Base-by-base conservation (phyloP, 1,284 basidiomycete genomes). In the Cutaneotrichosporon mucoides region DNA sequence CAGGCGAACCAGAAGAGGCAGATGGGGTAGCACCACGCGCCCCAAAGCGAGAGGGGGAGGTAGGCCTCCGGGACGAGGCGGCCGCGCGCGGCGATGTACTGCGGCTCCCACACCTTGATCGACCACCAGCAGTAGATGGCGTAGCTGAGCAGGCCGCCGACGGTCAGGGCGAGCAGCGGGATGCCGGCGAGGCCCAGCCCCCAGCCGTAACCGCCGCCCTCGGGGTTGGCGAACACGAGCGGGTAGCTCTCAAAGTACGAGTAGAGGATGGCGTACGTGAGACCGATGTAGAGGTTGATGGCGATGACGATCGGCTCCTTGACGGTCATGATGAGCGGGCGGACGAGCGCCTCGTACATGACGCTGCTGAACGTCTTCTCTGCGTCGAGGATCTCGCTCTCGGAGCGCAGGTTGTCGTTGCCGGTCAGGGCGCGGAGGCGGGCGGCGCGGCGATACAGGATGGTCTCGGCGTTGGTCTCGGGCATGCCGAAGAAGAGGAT, bases 401-500 rank as follows among this genome's bases (percentile, higher is more conserved):
- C 60, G 68, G 73, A 50, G 73, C 57, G 47, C 57, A 71, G 71
- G 70, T 76, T 48, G 62, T 82, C 4, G 68, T 73, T 59, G 81
- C 80, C 51, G 79, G 77, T 55, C 79, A 81, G 8, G 81, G 40
- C 37, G 13, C 62, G 77, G 16, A 90, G 79, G 4, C 62, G 68
- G 0, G 79, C 69, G 0, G 86, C 87, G 68, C 86, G 88, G 44
- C 79, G 74, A 53, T 84, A 82, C 8, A 89, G 79, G 3, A 89
- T 78, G 12, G 82, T 69, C 0, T 87, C 86, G 0, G 85, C 83
- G 64, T 78, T 88, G 0, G 87, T 88, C 80, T 90, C 88, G 69
- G 79, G 81, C 1, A 88, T 77, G 57, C 80, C 82, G 51, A 87
- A 76, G 0, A 88, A 43, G 4, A 88, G 86, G 9, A 83, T 61